Evolutionary conservation across 345 rosid species (phyloP), one percentile per base, ranked within the genome.

Genomic region (Gossypium longicalyx): DNA sequence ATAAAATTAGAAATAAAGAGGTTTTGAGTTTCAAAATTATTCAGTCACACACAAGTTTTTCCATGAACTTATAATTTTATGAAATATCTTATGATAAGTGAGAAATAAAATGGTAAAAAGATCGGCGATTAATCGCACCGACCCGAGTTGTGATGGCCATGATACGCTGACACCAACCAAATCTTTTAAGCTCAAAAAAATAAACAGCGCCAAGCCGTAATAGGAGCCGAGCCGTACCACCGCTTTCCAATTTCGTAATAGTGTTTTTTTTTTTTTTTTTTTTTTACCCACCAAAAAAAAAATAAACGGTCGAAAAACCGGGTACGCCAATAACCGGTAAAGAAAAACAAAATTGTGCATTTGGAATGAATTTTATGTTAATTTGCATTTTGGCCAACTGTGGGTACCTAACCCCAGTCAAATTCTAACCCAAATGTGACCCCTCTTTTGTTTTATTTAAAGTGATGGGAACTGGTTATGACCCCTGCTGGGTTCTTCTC

Each of bases 331-430:
- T 34, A 34, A 5, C 41, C 41, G 7, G 68, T 7, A 54, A 25
- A 68, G 12, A 9, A 8, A 49, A 79, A 79, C 51, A 54, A 79
- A 78, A 56, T 77, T 88, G 84, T 88, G 84, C 88, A 86, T 85
- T 87, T 86, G 77, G 71, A 44, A 7, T 69, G 86, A 79, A 88
- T 81, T 91, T 84, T 73, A 74, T 75, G 83, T 64, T 67, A 84
- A 87, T 87, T 87, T 87, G 65, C 87, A 84, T 84, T 87, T 81
- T n/a, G 80, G 80, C 72, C 74, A 67, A 83, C 70, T 3, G 38
- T 25, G 73, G 67, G 79, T 25, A 85, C 84, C 85, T 78, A 90
- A 92, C 94, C 90, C 76, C 75, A 56, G 93, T 91, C 82, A 88
- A 78, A 78, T 86, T 84, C 74, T 85, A 86, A 86, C 92, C 80